A percentile compares a stretch with the other conserved stretches of the same genome.
Evolutionary conservation across 306 rosid species (phyloP).

Genomic region (Rosa multiflora): DNA sequence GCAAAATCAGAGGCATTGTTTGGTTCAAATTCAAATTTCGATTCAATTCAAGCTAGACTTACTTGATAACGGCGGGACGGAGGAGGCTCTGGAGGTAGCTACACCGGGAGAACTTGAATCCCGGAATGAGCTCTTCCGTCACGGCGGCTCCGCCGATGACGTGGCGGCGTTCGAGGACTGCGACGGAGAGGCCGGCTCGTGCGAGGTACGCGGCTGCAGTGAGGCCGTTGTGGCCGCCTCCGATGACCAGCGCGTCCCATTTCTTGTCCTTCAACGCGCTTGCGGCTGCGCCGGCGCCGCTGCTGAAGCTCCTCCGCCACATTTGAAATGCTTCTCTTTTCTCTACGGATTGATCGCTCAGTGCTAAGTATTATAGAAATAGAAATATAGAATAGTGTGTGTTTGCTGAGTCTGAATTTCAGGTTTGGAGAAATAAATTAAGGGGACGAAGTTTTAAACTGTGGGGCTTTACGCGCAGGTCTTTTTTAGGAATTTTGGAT

Average conservation of each 20-base stretch:
- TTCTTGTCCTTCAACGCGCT: conserved; percentile 48
- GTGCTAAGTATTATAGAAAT: too few relatives aligned
- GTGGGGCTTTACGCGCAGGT: too few relatives aligned
- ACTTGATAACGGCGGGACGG: conserved; percentile 78
- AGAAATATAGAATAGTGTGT: too few relatives aligned
- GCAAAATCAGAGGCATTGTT: background rate
- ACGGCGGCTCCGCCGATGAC: conserved; percentile 92
- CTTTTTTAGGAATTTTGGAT: too few relatives aligned
- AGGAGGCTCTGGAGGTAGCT: conserved; percentile 93
- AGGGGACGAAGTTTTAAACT: too few relatives aligned
- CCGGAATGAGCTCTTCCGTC: conserved; percentile 78
- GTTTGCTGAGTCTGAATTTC: too few relatives aligned
- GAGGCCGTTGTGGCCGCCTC: conserved; percentile 97
- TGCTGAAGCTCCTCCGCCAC: conserved; percentile 71
- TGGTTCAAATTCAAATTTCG: background rate
- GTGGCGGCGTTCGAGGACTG: conserved; percentile 90
- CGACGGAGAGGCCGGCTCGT: conserved; percentile 86
- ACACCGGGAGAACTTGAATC: conserved; percentile 92
- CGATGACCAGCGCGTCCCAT: conserved; percentile 90
- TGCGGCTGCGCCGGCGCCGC: conserved; percentile 20
- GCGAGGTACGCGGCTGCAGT: conserved; percentile 91
- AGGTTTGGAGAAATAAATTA: too few relatives aligned
- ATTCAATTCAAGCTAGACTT: background rate
- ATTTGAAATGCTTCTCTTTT: conserved; percentile 1
- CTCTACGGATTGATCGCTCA: background rate